Evolutionary conservation across 495 filamentous ascomycete species (phyloP).

Genomic region (Bathelium albidoporum): DNA sequence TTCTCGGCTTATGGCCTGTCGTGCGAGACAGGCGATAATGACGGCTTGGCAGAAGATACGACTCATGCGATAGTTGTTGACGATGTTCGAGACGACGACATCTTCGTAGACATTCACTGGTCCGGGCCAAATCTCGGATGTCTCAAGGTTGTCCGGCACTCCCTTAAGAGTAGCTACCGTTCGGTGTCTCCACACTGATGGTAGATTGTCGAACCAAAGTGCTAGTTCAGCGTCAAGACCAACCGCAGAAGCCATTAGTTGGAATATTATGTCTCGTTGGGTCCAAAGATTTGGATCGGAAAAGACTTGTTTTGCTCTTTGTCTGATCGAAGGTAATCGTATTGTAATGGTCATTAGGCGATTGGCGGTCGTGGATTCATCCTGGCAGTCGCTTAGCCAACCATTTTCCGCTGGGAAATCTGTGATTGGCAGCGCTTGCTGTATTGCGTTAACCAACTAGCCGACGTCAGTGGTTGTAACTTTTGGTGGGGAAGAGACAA

Average conservation of each 20-base stretch:
- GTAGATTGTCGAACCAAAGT: constrained; percentile 21
- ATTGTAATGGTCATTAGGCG: constrained; percentile 24
- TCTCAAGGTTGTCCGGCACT: constrained; percentile 16
- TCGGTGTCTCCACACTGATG: constrained; percentile 17
- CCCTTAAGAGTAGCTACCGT: constrained; percentile 6
- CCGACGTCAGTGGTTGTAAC: not conserved
- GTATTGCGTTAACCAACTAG: constrained; percentile 26
- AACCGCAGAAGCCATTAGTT: constrained; percentile 18
- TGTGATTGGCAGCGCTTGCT: constrained; percentile 22
- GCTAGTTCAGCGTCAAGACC: constrained; percentile 21
- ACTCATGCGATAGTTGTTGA: constrained; percentile 26
- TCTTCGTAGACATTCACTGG: constrained; percentile 26
- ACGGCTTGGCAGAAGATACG: constrained; percentile 27
- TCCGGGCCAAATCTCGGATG: constrained; percentile 19
- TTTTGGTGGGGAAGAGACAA: not conserved
- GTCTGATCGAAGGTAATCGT: constrained; percentile 22
- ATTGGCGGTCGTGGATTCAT: constrained; percentile 25
- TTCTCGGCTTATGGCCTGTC: constrained; percentile 5
- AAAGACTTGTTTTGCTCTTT: constrained; percentile 1
- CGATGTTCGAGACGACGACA: constrained; percentile 21
- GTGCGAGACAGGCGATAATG: constrained; percentile 19
- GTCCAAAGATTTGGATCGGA: not conserved
- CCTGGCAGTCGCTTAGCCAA: constrained; percentile 16
- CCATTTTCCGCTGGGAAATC: constrained; percentile 20
- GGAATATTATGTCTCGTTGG: not conserved